These are phyloP conservation scores for Stylosanthes scabra DNA, from an alignment of 331 rosid species.

Conservation along the genomic window DNA sequence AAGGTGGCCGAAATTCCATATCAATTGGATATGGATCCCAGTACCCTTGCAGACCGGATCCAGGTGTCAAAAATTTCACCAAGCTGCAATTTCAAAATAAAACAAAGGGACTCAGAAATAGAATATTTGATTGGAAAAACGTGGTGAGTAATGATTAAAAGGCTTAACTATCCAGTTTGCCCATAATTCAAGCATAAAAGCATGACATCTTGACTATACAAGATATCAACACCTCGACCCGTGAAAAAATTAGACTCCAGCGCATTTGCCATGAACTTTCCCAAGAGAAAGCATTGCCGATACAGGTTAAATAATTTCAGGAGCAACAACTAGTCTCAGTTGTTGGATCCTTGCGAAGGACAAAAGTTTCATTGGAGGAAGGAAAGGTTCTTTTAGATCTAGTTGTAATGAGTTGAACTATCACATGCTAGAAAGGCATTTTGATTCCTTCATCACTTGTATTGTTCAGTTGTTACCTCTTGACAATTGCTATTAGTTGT, in stretches of 20 bases:
- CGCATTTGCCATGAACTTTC: slow-evolving; percentile 3
- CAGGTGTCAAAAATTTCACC: slow-evolving; percentile 92
- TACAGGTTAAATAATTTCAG: neutral
- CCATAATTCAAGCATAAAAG: slow-evolving; percentile 12
- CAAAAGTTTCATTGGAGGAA: neutral
- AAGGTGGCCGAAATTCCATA: slow-evolving; percentile 98
- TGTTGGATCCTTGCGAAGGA: neutral
- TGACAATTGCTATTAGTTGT: slow-evolving; percentile 5
- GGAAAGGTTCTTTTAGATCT: neutral
- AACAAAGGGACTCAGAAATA: slow-evolving; percentile 11
- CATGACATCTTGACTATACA: slow-evolving; percentile 6
- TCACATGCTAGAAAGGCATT: slow-evolving; percentile 8
- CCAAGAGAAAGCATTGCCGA: slow-evolving; percentile 1
- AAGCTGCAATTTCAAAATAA: slow-evolving; percentile 70
- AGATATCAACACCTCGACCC: neutral
- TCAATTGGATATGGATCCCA: slow-evolving; percentile 99
- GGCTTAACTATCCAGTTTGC: slow-evolving; percentile 8
- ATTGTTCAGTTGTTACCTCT: neutral
- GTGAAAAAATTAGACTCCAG: neutral
- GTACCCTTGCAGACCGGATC: slow-evolving; percentile 91
- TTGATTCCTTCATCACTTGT: slow-evolving; percentile 3
- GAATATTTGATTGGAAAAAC: neutral
- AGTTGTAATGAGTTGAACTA: neutral
- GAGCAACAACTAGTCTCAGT: neutral
- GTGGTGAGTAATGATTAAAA: slow-evolving; percentile 3